These are phyloP conservation scores for Arabidopsis lyrata DNA, from an alignment of 441 rosid genomes.

Conservation along the genomic window DNA sequence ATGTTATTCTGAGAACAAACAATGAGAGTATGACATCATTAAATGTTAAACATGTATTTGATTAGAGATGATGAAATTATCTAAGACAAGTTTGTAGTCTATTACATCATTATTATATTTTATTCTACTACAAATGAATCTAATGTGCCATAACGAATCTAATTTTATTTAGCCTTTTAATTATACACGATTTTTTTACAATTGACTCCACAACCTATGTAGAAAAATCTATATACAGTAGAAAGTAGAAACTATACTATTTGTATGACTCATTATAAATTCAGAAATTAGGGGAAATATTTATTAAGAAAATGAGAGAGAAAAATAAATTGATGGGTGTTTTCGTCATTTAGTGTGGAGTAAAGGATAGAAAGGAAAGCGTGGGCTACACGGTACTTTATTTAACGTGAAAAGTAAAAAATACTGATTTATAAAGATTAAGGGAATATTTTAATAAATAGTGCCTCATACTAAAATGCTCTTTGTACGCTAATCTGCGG, in stretches of 20 bases:
- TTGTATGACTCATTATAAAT: not conserved
- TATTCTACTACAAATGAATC: not conserved
- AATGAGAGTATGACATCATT: no score
- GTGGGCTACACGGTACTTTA: constrained; percentile 36
- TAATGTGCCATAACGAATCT: no score
- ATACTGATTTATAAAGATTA: constrained; percentile 2
- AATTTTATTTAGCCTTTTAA: no score
- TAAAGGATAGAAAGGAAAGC: constrained; percentile 32
- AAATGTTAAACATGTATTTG: not conserved
- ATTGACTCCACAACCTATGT: not conserved
- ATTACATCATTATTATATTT: no score
- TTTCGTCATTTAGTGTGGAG: constrained; percentile 29
- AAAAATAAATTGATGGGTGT: not conserved
- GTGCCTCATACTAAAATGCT: constrained; percentile 19
- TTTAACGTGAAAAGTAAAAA: constrained; percentile 18
- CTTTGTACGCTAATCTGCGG: constrained; percentile 44
- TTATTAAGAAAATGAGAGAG: not conserved
- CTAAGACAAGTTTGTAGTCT: no score
- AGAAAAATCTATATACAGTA: no score
- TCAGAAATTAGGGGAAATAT: not conserved
- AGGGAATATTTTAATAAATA: constrained; percentile 4
- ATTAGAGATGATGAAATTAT: no score
- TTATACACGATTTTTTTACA: no score
- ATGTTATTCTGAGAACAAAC: no score
- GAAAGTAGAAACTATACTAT: no score